Conservation (phyloP, 148 eudicot species). For the Amaranthus cruentus region DNA sequence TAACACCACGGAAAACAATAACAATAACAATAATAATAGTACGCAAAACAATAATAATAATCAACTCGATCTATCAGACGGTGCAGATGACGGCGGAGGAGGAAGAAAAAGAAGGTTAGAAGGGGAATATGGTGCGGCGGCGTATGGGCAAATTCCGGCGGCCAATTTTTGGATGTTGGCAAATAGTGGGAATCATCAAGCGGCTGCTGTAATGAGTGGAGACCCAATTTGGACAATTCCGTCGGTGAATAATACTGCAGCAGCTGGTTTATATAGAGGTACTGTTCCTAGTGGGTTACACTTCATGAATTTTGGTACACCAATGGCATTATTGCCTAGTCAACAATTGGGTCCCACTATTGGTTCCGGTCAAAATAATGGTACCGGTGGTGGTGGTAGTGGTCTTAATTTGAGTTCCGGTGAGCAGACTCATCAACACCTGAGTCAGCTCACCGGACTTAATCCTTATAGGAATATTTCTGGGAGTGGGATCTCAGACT, state of each 20-base stretch:
- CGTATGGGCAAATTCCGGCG: conserved; percentile 60
- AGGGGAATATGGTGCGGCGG: conserved; percentile 13
- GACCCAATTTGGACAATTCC: conserved; percentile 88
- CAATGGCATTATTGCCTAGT: conserved; percentile 66
- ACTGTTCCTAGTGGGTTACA: conserved; percentile 68
- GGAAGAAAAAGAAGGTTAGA: conserved; percentile 40
- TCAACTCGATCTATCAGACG: conserved; percentile 43
- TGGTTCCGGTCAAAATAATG: background rate
- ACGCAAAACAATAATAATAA: conserved; percentile 2
- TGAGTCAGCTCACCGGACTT: conserved; percentile 57
- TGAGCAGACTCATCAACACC: conserved; percentile 42
- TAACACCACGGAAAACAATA: conserved; percentile 11
- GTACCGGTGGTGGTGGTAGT: conserved; percentile 7
- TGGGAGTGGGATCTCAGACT: conserved; percentile 42
- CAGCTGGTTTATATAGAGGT: conserved; percentile 54
- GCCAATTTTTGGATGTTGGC: conserved; percentile 88
- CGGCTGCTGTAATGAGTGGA: conserved; percentile 30
- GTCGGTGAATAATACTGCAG: conserved; percentile 38
- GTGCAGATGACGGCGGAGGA: conserved; percentile 44
- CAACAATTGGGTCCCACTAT: conserved; percentile 47
- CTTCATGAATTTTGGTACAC: conserved; percentile 87
- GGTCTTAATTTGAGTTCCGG: conserved; percentile 22
- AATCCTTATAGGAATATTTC: conserved; percentile 38
- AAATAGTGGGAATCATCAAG: conserved; percentile 35
- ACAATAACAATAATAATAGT: background rate